Evolutionary conservation across 176 grass and related monocot genomes (phyloP), one percentile per base, ranked within the genome.

Genomic region (Triticum urartu): DNA sequence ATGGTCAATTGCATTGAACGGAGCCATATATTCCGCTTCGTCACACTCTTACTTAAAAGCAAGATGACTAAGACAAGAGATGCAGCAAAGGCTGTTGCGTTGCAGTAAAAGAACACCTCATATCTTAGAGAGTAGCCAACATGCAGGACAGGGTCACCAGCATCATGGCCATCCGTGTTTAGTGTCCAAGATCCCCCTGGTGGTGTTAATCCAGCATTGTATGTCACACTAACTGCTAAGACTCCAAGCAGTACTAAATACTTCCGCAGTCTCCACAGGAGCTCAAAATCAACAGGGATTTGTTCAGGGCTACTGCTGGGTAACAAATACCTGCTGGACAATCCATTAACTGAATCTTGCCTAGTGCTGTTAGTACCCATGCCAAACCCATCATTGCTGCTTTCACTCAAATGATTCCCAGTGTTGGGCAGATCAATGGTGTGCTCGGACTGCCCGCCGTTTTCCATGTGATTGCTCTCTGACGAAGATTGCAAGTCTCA

Each of bases 21-120:
- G 35, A 92, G 66, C 87, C 88, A 91, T 1, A 64, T 11, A 5
- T 58, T 20, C 56, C 24, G 62, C 18, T 79, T 82, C 1, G 88
- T 22, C 30, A 89, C 88, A 13, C 54, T 35, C 61, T 92, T 87
- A 40, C 88, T 92, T 14, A 91, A 68, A 63, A 92, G 89, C 73
- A 94, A 84, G 33, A 92, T 92, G 63, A 94, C 89, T 58, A 92
- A 81, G n/a, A 92, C 77, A 66, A 94, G 71, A 24, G 89, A 91
- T 48, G 89, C 67, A 66, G 85, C 85, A 38, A 91, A 91, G 14
- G 85, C 89, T 50, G 89, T 80, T 47, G 89, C 60, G 15, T 91
- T 91, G 75, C 34, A 80, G 81, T 91, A 87, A 80, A 91, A 84
- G 81, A 91, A 91, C 9, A 84, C 47, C 47, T 84, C 24, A 76